phyloP scores from a whole-genome alignment of 768 basidiomycete species.

The Trametes punicea region DNA sequence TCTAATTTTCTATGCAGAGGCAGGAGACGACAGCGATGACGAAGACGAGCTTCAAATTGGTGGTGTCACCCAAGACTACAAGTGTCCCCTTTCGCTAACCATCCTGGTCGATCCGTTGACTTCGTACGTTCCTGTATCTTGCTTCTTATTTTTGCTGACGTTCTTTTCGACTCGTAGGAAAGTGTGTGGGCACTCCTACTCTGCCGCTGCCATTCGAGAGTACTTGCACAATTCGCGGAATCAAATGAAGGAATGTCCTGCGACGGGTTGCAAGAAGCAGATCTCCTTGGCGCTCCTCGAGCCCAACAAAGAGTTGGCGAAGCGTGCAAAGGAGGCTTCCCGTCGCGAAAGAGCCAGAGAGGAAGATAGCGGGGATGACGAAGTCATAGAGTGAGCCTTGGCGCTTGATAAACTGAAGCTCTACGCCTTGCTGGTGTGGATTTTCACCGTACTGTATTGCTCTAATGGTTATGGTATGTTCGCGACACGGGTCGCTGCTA shows the following conservation, averaged over 20 bases:
- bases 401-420: too few species aligned
- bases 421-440: not conserved
- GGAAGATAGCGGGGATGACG: slow-evolving; percentile 38
- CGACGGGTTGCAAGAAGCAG: slow-evolving; percentile 64
- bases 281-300: slow-evolving; percentile 52
- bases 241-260: slow-evolving; percentile 52
- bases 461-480: slow-evolving; percentile 4
- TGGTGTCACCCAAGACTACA: slow-evolving; percentile 78
- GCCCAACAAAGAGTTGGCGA: slow-evolving; percentile 55
- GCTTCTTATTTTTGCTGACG: not conserved
- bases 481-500: too few species aligned
- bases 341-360: slow-evolving; percentile 43
- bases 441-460: not conserved
- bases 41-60: slow-evolving; percentile 91
- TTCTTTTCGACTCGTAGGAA: slow-evolving; percentile 37
- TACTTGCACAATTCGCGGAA: slow-evolving; percentile 45
- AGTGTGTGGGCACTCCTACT: slow-evolving; percentile 82
- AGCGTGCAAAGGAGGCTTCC: slow-evolving; percentile 56
- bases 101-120: slow-evolving; percentile 71
- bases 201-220: slow-evolving; percentile 62
- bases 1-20: slow-evolving; percentile 46
- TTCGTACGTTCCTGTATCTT: slow-evolving; percentile 52
- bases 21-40: slow-evolving; percentile 75
- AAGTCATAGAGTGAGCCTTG: slow-evolving; percentile 49
- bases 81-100: slow-evolving; percentile 76